Conservation (phyloP, 176 grass and related monocot genomes). For the Phyllostachys edulis region DNA sequence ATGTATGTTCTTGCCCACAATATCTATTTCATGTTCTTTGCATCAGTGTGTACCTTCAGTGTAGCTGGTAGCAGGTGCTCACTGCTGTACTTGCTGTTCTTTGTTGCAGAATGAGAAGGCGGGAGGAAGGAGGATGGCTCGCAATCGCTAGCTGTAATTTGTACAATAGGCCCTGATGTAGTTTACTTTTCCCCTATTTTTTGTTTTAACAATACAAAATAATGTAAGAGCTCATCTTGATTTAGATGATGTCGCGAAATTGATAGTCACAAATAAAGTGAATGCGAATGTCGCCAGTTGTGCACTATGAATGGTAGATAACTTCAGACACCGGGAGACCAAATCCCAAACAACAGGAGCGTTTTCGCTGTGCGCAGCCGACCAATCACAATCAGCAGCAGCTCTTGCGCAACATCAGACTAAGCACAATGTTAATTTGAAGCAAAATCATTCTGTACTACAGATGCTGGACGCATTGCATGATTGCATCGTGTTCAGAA, state of each 20-base stretch:
- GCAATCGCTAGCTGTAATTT: neutral
- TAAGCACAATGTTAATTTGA: too few species aligned
- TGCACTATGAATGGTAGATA: neutral
- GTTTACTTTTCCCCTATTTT: neutral
- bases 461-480: too few species aligned
- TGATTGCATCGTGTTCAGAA: too few species aligned
- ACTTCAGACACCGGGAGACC: neutral
- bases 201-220: neutral
- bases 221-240: neutral
- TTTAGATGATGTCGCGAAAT: neutral
- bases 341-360: too few species aligned
- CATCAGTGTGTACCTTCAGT: neutral
- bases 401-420: too few species aligned
- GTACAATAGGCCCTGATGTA: neutral
- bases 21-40: neutral
- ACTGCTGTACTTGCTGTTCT: neutral
- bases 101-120: conserved; percentile 24
- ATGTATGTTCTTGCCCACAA: neutral
- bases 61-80: neutral
- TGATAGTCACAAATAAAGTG: neutral
- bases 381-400: too few species aligned
- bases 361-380: too few species aligned
- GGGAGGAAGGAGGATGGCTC: neutral
- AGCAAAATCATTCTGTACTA: too few species aligned
- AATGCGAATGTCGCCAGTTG: neutral